Conservation (phyloP, 441 rosid genomes). For the Aleurites moluccanus region DNA sequence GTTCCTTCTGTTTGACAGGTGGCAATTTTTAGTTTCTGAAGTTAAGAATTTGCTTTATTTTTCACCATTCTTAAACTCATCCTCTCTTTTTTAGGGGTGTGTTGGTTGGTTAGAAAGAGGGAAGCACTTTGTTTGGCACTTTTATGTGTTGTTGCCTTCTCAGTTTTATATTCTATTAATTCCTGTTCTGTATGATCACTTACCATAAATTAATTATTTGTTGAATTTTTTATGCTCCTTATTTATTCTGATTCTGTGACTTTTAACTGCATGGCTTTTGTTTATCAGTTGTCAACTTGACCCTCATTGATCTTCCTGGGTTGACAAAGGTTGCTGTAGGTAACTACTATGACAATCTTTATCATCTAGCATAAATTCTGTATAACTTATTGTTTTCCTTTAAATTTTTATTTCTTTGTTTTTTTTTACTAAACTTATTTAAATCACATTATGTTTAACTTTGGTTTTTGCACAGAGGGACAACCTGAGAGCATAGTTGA, state of each 20-base stretch:
- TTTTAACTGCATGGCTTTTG: slow-evolving; percentile 23
- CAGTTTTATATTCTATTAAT: neutral
- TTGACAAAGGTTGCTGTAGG: slow-evolving; percentile 99
- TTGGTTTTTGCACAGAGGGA: slow-evolving; percentile 67
- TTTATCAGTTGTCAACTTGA: slow-evolving; percentile 87
- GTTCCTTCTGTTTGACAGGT: neutral
- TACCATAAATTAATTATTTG: neutral
- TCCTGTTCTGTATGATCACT: neutral
- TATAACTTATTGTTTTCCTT: neutral
- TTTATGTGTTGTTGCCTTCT: slow-evolving; percentile 1
- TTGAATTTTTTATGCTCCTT: neutral
- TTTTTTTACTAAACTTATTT: neutral
- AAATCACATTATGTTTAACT: slow-evolving; percentile 22
- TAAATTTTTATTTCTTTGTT: neutral
- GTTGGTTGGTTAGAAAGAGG: too few relatives aligned
- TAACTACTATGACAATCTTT: slow-evolving; percentile 37
- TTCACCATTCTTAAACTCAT: too few relatives aligned
- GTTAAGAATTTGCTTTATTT: neutral
- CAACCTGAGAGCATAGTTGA: slow-evolving; percentile 85
- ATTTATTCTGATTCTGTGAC: slow-evolving; percentile 2
- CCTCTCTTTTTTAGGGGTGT: too few relatives aligned
- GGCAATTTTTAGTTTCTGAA: neutral
- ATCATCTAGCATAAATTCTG: slow-evolving; percentile 2
- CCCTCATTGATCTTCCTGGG: slow-evolving; percentile 98
- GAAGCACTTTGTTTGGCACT: neutral